Evolutionary conservation across 805 yeast genomes (phyloP), one percentile per base, ranked within the genome.

Genomic region (Yamadazyma kitorensis): DNA sequence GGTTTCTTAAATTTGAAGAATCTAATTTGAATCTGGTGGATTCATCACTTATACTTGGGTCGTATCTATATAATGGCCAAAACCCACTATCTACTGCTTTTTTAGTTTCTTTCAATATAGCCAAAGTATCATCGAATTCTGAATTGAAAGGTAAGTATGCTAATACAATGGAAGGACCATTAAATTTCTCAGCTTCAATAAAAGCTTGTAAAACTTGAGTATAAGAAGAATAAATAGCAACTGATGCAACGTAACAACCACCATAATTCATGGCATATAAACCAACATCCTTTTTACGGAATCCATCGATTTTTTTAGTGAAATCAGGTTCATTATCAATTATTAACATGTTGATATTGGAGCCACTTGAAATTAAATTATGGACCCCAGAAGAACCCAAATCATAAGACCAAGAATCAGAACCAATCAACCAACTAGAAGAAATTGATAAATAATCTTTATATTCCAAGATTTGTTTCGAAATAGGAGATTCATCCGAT

Each of bases 361-460:
- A 72, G 29, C 81, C 81, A 0, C 89, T 79, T 17, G 88, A 63
- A 28, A 91, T 66, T 4, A 87, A 81, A 48, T 82, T 82, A 57
- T 91, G 97, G 33, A 91, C 81, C 55, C 97, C 96, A 5, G 96
- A 83, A 42, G 84, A 70, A 27, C 98, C 98, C 48, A 86, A 67
- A 63, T 91, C 98, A 55, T 82, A 88, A 14, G 96, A 76, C 98
- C 98, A 91, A 20, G 93, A 78, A 57, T 91, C 98, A 13, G 96
- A 87, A 20, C 97, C 96, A 37, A 91, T 69, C 40, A 91, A 69
- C 98, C 98, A 91, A 34, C 75, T 68, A 9, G 83, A 68, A 6
- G n/a, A 32, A 7, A 32, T 15, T 18, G 50, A 44, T 46, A 85
- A 75, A 37, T 57, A 63, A 6, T 72, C 69, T 37, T 68, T 59